phyloP scores from a whole-genome alignment of 768 basidiomycete species.

The Suillus alpinus region DNA sequence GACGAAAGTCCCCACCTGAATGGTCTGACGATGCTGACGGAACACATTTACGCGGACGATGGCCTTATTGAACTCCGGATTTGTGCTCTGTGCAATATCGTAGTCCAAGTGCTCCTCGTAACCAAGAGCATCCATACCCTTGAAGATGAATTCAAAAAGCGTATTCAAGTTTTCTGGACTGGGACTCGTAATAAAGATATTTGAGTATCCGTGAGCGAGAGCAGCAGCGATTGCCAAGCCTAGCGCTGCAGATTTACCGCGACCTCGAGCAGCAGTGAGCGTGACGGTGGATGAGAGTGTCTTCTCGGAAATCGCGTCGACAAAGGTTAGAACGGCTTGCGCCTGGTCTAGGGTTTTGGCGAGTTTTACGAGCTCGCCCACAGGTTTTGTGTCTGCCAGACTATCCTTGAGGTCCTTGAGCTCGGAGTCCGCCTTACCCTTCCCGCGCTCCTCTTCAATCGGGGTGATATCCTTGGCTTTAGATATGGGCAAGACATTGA shows the following conservation, averaged over 20 bases:
- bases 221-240: slow-evolving; percentile 93
- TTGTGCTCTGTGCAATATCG: slow-evolving; percentile 93
- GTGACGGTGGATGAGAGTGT: slow-evolving; percentile 93
- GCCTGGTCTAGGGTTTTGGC: slow-evolving; percentile 94
- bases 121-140: slow-evolving; percentile 89
- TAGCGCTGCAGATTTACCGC: slow-evolving; percentile 96
- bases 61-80: slow-evolving; percentile 90
- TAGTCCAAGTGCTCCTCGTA: slow-evolving; percentile 99
- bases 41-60: slow-evolving; percentile 96
- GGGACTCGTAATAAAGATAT: slow-evolving; percentile 97
- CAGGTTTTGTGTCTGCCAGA: slow-evolving; percentile 78
- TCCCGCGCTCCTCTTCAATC: slow-evolving; percentile 48
- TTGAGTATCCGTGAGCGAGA: slow-evolving; percentile 90
- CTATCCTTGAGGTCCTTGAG: slow-evolving; percentile 77
- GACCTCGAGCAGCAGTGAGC: slow-evolving; percentile 90
- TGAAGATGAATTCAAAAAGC: slow-evolving; percentile 96
- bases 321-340: slow-evolving; percentile 89
- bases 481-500: slow-evolving; percentile 95
- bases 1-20: slow-evolving; percentile 63
- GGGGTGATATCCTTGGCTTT: slow-evolving; percentile 89
- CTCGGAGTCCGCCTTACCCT: slow-evolving; percentile 55
- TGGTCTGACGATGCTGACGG: slow-evolving; percentile 90
- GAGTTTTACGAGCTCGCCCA: slow-evolving; percentile 86
- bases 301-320: slow-evolving; percentile 91
- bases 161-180: slow-evolving; percentile 98